These are phyloP conservation scores for Solanum paucissectum DNA, from an alignment of 257 asterid genomes.

Conservation along the genomic window DNA sequence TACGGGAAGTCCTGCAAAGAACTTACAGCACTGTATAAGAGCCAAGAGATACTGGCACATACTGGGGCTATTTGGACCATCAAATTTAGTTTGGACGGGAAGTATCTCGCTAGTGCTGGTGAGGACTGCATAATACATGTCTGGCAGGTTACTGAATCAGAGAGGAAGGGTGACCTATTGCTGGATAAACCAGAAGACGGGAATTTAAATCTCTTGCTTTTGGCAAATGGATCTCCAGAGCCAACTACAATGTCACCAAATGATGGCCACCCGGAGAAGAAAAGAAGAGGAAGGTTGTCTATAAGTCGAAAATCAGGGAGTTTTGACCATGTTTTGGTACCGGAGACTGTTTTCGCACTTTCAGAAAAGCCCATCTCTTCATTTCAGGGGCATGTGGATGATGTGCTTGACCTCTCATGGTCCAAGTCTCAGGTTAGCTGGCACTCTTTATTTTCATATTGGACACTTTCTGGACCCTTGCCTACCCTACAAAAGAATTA, in stretches of 20 bases:
- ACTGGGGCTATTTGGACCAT: constrained; percentile 95
- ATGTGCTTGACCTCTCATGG: constrained; percentile 94
- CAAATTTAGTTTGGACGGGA: constrained; percentile 91
- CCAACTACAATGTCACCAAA: constrained; percentile 61
- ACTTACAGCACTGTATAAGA: constrained; percentile 72
- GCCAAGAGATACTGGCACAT: constrained; percentile 90
- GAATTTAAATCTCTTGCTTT: constrained; percentile 54
- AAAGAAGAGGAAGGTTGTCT: constrained; percentile 78
- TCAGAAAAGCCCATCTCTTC: constrained; percentile 79
- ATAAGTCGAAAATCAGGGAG: constrained; percentile 70
- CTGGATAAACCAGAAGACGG: constrained; percentile 77
- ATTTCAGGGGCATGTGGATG: constrained; percentile 77
- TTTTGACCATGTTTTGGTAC: constrained; percentile 74
- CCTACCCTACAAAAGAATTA: not conserved
- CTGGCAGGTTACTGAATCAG: constrained; percentile 81
- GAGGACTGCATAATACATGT: constrained; percentile 94
- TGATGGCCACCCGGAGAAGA: constrained; percentile 66
- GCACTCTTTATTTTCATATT: constrained; percentile 1
- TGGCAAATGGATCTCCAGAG: constrained; percentile 81
- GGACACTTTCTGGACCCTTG: not conserved
- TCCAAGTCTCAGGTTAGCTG: constrained; percentile 90
- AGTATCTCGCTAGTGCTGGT: constrained; percentile 97
- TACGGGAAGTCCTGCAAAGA: constrained; percentile 89
- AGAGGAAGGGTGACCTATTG: constrained; percentile 73
- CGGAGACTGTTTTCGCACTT: constrained; percentile 71